Base-by-base conservation (phyloP, 306 rosid species). In the Hippophae rhamnoides region DNA sequence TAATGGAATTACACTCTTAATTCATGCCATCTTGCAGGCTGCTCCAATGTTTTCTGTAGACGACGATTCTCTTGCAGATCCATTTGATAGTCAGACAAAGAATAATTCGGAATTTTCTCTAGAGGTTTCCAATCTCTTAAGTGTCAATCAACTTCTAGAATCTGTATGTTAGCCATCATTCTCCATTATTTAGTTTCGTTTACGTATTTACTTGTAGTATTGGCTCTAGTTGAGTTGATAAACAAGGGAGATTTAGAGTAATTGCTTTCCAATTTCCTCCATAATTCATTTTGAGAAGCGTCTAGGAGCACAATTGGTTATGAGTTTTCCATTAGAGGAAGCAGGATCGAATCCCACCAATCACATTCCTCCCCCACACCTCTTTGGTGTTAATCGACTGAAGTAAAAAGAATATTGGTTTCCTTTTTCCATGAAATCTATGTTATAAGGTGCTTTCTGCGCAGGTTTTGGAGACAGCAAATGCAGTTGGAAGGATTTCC, bases 141-240 rank as follows among this genome's bases (percentile, higher is more conserved):
- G 85, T 43, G 97, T 89, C 57, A 65, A 84, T 79, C 90, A 88
- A 79, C 84, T 93, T 57, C 69, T 93, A 72, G 97, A 93, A 78
- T 86, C 87, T 51, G 99, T 93, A 86, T 25, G 89, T 80, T 71
- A 53, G 63, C 67, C 73, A 41, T 57, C 64, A 40, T 50, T 9
- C 62, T 41, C 58, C 68, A 55, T 26, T 68, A 56, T 62, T 58
- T 65, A 38, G 12, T 62, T 71, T 61, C 51, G 6, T 53, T 54
- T 46, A 10, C 49, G 3, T 4, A 31, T 31, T 49, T 45, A 41
- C 3, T 7, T 13, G n/a, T 65, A 60, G 8, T 9, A 8, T 1
- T 61, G 18, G 5, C 8, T 55, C 61, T 23, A 53, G 43, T 67
- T 50, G 25, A 54, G 26, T 49, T 43, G 43, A 14, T 46, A 13